Percentiles rank a stretch among this genome's conserved stretches.
phyloP scores from a whole-genome alignment of 768 basidiomycete genomes.

The Rossbeevera mucosa region DNA sequence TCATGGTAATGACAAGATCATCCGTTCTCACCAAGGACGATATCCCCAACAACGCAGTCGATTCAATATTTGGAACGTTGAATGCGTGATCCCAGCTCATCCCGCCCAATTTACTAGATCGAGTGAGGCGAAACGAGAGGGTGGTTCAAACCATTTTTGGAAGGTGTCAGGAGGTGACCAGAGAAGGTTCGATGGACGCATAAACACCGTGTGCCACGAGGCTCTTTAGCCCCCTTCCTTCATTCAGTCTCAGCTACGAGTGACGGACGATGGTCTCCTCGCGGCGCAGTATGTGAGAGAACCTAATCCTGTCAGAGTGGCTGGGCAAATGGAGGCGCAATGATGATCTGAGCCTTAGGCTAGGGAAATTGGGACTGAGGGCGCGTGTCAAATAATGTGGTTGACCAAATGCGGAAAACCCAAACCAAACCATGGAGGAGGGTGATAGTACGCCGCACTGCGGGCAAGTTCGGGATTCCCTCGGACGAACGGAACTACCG shows the following conservation, averaged over 20 bases:
- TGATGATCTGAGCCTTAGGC: background rate
- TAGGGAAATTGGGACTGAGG: background rate
- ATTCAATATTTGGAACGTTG: background rate
- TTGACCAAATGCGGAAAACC: conserved; percentile 10
- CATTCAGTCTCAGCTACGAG: background rate
- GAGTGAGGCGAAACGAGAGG: background rate
- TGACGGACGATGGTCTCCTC: background rate
- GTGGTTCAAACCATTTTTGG: background rate
- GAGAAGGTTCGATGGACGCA: background rate
- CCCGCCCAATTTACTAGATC: background rate
- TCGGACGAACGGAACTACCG: conserved; percentile 5
- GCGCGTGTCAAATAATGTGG: conserved; percentile 5
- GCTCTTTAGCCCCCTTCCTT: background rate
- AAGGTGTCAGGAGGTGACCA: background rate
- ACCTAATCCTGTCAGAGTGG: background rate
- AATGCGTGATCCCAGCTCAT: background rate
- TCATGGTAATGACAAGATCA: background rate
- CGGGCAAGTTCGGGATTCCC: conserved; percentile 9
- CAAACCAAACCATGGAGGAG: background rate
- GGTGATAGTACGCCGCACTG: conserved; percentile 16
- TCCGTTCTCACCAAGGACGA: background rate
- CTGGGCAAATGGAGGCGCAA: background rate
- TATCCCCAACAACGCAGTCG: background rate
- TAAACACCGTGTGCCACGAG: conserved; percentile 1
- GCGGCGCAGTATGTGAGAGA: background rate